Evolutionary conservation across 169 alveolate species (phyloP).

Genomic region (Perkinsus chesapeaki): DNA sequence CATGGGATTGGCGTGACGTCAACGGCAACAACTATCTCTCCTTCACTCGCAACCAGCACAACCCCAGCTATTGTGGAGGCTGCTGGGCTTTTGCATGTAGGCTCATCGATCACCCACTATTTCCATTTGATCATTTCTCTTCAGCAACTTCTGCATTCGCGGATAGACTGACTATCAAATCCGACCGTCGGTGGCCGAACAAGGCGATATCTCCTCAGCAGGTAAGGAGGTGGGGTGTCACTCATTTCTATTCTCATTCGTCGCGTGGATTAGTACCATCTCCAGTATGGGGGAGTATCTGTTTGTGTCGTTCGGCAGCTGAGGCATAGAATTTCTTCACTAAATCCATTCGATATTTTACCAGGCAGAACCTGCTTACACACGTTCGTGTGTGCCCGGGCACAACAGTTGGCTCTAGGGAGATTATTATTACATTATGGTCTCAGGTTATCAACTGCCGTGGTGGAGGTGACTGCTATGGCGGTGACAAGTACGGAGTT

Average conservation of each 20-base stretch:
- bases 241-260: not conserved
- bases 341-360: too few species aligned
- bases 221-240: not conserved
- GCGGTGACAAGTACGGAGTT: constrained; percentile 58
- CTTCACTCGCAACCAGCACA: constrained; percentile 50
- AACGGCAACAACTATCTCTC: constrained; percentile 42
- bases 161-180: constrained; percentile 49
- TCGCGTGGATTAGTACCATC: too few species aligned
- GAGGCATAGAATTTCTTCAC: too few species aligned
- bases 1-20: constrained; percentile 58
- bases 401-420: too few species aligned
- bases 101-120: not conserved
- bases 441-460: constrained; percentile 47
- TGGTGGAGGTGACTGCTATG: constrained; percentile 61
- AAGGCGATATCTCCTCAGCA: constrained; percentile 35
- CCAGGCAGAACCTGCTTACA: too few species aligned
- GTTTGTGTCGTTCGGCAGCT: too few species aligned
- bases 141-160: constrained; percentile 50
- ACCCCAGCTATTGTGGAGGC: constrained; percentile 56
- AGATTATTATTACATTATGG: too few species aligned
- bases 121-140: not conserved
- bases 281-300: too few species aligned
- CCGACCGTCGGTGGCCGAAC: constrained; percentile 36
- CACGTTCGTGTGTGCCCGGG: too few species aligned
- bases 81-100: constrained; percentile 57